Evolutionary conservation across 371 early-diverging fungal species (phyloP).

Genomic region (Haplosporangium sp.): DNA sequence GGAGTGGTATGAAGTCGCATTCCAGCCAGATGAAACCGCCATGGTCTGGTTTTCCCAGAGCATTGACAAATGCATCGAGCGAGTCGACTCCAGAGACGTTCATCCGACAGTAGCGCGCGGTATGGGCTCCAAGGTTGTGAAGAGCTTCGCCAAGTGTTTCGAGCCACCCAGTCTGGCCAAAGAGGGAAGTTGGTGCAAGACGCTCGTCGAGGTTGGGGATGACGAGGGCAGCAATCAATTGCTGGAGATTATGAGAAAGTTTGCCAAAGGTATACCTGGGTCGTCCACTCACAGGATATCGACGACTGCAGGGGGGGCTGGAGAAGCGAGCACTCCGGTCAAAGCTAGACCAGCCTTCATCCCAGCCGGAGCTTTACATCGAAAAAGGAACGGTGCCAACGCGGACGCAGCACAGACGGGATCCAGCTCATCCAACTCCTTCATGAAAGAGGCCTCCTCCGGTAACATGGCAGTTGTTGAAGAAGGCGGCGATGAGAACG

Average conservation of each 20-base stretch:
- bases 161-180: conserved; percentile 45
- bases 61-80: conserved; percentile 50
- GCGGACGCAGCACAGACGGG: conserved; percentile 1
- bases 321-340: conserved; percentile 11
- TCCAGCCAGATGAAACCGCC: conserved; percentile 42
- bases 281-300: conserved; percentile 1
- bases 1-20: conserved; percentile 54
- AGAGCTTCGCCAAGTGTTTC: conserved; percentile 48
- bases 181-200: conserved; percentile 50
- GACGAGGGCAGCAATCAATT: conserved; percentile 41
- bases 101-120: conserved; percentile 59
- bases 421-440: conserved; percentile 8
- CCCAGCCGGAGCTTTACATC: conserved; percentile 42
- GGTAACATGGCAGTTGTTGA: conserved; percentile 35
- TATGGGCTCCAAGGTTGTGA: conserved; percentile 48
- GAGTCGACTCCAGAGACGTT: conserved; percentile 45
- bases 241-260: conserved; percentile 17
- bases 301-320: too few relatives aligned
- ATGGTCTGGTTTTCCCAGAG: conserved; percentile 57
- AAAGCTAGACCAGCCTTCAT: conserved; percentile 47
- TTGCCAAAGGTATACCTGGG: conserved; percentile 29
- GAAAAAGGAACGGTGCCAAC: conserved; percentile 17
- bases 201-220: conserved; percentile 45
- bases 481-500: conserved; percentile 33
- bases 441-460: too few relatives aligned